These are phyloP conservation scores for Scalesia atractyloides DNA, from an alignment of 129 eudicot species.

Conservation along the genomic window DNA sequence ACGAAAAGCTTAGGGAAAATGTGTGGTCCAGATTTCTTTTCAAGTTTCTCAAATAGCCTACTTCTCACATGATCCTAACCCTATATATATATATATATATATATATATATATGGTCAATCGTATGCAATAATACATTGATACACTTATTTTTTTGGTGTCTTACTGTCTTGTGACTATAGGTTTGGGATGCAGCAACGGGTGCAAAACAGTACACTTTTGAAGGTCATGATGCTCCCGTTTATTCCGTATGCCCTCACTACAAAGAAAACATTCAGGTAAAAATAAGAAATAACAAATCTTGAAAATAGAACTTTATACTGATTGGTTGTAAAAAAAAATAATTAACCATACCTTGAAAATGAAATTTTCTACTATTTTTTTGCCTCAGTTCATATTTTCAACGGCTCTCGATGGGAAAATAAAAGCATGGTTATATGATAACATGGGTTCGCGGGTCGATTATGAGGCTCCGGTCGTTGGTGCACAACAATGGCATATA, in stretches of 20 bases:
- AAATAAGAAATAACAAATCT: background rate
- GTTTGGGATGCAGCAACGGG: constrained; percentile 71
- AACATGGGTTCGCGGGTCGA: constrained; percentile 46
- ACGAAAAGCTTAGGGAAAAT: no score
- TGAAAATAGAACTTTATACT: background rate
- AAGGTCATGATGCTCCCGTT: constrained; percentile 75
- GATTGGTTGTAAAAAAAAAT: background rate
- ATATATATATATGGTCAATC: background rate
- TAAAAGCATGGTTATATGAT: constrained; percentile 68
- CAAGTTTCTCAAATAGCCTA: no score
- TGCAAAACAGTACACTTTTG: constrained; percentile 56
- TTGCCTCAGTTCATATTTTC: constrained; percentile 54
- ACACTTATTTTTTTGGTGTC: background rate
- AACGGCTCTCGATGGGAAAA: constrained; percentile 61
- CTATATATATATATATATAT: no score
- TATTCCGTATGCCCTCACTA: constrained; percentile 58
- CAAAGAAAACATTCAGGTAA: constrained; percentile 55
- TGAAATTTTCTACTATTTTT: background rate
- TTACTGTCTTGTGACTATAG: constrained; percentile 31
- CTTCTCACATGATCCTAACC: no score
- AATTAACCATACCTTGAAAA: background rate
- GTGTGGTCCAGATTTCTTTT: no score
- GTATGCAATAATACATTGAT: background rate
- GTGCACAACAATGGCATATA: constrained; percentile 58
- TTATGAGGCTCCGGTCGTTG: constrained; percentile 53